phyloP scores from a whole-genome alignment of 768 basidiomycete species.

The Phaffia tasmanica region DNA sequence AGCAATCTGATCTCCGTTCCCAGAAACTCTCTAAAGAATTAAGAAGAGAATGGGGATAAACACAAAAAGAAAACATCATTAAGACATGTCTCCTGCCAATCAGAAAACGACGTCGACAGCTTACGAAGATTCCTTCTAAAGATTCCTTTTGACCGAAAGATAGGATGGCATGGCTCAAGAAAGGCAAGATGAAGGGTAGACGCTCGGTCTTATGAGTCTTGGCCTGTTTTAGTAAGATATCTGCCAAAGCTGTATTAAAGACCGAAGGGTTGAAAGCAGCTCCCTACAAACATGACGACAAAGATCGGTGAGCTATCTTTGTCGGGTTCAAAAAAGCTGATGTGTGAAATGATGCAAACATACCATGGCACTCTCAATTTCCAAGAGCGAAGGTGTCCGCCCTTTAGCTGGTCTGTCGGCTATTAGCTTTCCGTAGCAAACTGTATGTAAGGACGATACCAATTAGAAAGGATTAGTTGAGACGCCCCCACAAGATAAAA shows the following conservation, averaged over 20 bases:
- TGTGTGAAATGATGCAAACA: conserved; percentile 30
- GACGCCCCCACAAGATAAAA: not conserved
- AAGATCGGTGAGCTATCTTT: conserved; percentile 15
- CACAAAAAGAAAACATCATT: too few species aligned
- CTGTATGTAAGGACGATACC: not conserved
- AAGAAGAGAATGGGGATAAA: too few species aligned
- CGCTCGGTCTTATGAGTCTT: conserved; percentile 72
- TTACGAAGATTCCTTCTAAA: conserved; percentile 68
- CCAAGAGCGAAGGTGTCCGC: conserved; percentile 64
- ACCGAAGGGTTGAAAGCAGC: conserved; percentile 91
- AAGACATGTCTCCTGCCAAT: too few species aligned
- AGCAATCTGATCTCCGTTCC: conserved; percentile 76
- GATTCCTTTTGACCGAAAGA: conserved; percentile 59
- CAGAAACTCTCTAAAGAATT: conserved; percentile 53
- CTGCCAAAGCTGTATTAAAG: conserved; percentile 80
- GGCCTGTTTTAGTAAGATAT: conserved; percentile 70
- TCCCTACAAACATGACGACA: conserved; percentile 44
- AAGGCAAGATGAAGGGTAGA: conserved; percentile 85
- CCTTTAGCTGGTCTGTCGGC: conserved; percentile 39
- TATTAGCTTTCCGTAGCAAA: conserved; percentile 8
- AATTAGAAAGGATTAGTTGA: not conserved
- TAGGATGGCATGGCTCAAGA: conserved; percentile 83
- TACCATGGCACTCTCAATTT: conserved; percentile 85
- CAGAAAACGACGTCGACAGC: too few species aligned
- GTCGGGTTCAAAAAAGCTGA: not conserved